phyloP scores from a whole-genome alignment of 225 moss, liverwort and hornwort genomes.

The Polytrichum formosum region DNA sequence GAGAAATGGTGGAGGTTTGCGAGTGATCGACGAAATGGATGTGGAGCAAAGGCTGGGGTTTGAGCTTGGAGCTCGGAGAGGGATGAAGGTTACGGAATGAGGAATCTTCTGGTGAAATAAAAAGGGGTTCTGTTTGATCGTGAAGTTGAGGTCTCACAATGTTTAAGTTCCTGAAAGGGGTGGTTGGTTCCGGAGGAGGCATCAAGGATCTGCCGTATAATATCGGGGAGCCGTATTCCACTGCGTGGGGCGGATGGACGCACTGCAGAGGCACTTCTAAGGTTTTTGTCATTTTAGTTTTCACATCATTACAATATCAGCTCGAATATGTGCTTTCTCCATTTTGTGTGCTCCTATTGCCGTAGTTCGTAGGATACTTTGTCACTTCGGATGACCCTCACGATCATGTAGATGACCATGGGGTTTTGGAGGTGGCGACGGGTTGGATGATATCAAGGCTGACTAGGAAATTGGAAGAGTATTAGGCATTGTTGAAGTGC shows the following conservation, averaged over 20 bases:
- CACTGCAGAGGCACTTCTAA: conserved; percentile 80
- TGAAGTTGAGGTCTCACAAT: conserved; percentile 26
- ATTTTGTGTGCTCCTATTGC: no score
- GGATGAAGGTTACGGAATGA: conserved; percentile 1
- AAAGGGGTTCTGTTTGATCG: no score
- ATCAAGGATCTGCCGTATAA: conserved; percentile 92
- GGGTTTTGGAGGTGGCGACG: no score
- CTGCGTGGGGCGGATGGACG: conserved; percentile 95
- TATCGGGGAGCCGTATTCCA: conserved; percentile 79
- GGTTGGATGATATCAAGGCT: no score
- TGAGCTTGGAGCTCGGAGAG: neutral
- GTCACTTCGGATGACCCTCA: no score
- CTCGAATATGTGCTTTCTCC: neutral
- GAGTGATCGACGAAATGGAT: no score
- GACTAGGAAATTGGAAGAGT: no score
- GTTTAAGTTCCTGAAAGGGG: conserved; percentile 94
- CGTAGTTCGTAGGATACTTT: no score
- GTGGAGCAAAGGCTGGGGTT: no score
- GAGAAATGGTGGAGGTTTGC: no score
- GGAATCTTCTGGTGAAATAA: neutral
- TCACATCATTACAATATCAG: conserved; percentile 1
- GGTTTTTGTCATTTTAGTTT: conserved; percentile 25
- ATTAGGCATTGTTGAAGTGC: neutral
- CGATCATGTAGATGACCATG: neutral
- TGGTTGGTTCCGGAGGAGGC: conserved; percentile 89